Evolutionary conservation across 1,139 yeast species (phyloP).

Genomic region (Debaryomycetaceae sp.): DNA sequence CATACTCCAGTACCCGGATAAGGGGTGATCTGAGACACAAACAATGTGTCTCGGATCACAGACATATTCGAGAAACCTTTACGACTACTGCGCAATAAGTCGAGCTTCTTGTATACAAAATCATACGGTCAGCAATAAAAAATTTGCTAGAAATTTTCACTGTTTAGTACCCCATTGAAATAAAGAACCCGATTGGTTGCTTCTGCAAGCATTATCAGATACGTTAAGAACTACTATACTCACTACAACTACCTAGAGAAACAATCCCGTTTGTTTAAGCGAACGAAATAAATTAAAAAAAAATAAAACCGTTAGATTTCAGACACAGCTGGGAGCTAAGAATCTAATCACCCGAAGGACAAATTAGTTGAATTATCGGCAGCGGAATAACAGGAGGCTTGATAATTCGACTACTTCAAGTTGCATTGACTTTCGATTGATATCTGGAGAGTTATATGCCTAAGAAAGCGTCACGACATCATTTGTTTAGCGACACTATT

Average conservation of each 20-base stretch:
- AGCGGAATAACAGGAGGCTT: not conserved
- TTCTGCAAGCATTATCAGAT: too few species aligned
- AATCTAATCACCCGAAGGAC: not conserved
- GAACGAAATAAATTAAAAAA: not conserved
- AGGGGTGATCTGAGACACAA: not conserved
- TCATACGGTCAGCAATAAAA: not conserved
- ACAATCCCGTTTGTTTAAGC: too few species aligned
- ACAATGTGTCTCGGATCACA: not conserved
- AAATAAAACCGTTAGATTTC: not conserved
- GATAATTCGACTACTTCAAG: not conserved
- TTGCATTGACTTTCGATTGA: conserved; percentile 4
- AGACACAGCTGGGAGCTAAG: not conserved
- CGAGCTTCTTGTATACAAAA: not conserved
- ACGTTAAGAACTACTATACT: too few species aligned
- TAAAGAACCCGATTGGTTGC: too few species aligned
- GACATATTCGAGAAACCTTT: too few species aligned
- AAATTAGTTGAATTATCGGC: not conserved
- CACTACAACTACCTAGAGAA: too few species aligned
- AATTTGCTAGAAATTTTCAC: not conserved
- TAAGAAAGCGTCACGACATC: conserved; percentile 46
- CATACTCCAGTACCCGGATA: not conserved
- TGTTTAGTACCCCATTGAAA: not conserved
- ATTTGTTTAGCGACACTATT: conserved; percentile 25
- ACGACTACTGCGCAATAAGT: too few species aligned
- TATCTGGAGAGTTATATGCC: conserved; percentile 34